These are phyloP conservation scores for Saccharomyces hybrid DNA, from an alignment of 1,139 yeast species.

Conservation along the genomic window DNA sequence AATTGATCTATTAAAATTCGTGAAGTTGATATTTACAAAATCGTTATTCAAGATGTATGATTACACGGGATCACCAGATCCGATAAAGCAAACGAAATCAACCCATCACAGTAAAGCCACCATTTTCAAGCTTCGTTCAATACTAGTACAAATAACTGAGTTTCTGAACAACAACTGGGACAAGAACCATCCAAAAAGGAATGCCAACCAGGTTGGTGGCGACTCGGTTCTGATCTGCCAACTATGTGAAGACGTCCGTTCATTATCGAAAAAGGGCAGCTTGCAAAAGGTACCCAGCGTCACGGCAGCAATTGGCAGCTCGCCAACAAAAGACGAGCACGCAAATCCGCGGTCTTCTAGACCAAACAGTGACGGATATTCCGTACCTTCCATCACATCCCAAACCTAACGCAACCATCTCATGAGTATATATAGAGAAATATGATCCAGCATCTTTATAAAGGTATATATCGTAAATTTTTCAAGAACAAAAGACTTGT, in stretches of 20 bases:
- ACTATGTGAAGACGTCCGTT: slow-evolving; percentile 25
- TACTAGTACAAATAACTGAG: slow-evolving; percentile 2
- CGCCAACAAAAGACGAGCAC: not conserved
- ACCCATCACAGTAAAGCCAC: not conserved
- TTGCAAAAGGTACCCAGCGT: not conserved
- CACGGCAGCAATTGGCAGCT: not conserved
- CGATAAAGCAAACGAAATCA: not conserved
- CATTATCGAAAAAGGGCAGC: not conserved
- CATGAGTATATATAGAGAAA: not conserved
- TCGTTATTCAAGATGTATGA: slow-evolving; percentile 8
- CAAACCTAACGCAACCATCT: not conserved
- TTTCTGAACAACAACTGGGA: slow-evolving; percentile 21
- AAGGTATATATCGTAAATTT: not conserved
- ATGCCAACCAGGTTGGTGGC: slow-evolving; percentile 25
- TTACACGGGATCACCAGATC: not conserved
- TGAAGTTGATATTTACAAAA: slow-evolving; percentile 21
- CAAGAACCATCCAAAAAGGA: slow-evolving; percentile 4
- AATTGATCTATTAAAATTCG: slow-evolving; percentile 29
- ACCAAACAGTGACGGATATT: not conserved
- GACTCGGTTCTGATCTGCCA: slow-evolving; percentile 30
- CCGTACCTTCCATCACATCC: not conserved
- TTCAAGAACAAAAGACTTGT: not conserved
- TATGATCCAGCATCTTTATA: not conserved
- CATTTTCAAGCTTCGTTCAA: not conserved
- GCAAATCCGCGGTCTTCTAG: not conserved